Evolutionary conservation across 768 basidiomycete species (phyloP).

Genomic region (Trametes meyenii): DNA sequence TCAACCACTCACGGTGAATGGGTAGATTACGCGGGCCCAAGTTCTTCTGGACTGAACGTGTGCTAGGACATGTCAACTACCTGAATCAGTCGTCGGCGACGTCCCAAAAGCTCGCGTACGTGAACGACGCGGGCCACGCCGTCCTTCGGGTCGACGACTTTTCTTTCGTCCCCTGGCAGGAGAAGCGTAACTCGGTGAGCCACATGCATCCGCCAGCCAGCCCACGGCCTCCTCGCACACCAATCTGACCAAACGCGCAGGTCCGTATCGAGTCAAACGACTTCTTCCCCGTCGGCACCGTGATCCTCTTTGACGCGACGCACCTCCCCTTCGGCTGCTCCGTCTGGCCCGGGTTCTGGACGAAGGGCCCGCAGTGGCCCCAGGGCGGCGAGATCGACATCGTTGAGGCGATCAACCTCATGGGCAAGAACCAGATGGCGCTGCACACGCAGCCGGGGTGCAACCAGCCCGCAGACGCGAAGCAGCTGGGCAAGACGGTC

Average conservation of each 20-base stretch:
- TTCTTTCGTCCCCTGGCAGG: conserved; percentile 51
- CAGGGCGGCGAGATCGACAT: conserved; percentile 43
- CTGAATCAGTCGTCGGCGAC: conserved; percentile 50
- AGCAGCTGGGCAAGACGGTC: conserved; percentile 37
- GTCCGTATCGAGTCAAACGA: conserved; percentile 48
- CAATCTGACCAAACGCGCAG: conserved; percentile 28
- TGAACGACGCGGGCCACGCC: conserved; percentile 61
- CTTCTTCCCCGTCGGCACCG: conserved; percentile 42
- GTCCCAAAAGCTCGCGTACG: conserved; percentile 54
- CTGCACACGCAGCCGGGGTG: conserved; percentile 50
- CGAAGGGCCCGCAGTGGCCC: conserved; percentile 39
- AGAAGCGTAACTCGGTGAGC: conserved; percentile 63
- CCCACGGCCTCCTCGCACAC: background rate
- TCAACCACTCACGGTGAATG: conserved; percentile 36
- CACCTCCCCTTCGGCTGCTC: conserved; percentile 62
- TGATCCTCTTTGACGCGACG: conserved; percentile 47
- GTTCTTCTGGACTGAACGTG: conserved; percentile 30
- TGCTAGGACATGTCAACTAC: conserved; percentile 67
- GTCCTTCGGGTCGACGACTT: conserved; percentile 77
- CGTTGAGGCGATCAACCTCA: conserved; percentile 56
- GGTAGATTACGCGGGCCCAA: background rate
- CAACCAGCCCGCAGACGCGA: conserved; percentile 32
- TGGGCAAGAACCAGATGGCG: conserved; percentile 54
- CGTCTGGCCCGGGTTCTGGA: conserved; percentile 37
- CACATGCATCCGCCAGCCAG: too few relatives aligned